Evolutionary conservation across 164 flowering plant genomes (phyloP).

Genomic region (Tetracentron sinense): DNA sequence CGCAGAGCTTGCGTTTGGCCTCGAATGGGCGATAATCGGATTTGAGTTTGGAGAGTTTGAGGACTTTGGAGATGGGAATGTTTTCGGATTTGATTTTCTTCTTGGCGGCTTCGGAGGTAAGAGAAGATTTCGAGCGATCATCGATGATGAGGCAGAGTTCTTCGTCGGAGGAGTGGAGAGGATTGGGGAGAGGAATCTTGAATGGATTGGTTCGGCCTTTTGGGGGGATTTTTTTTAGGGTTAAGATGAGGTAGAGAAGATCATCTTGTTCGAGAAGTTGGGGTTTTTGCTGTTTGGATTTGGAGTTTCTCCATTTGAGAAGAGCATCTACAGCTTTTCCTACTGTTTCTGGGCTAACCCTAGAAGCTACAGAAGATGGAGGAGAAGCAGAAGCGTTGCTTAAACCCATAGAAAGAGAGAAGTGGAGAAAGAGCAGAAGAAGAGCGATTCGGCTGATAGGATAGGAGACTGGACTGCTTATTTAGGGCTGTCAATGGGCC

Average conservation of each 20-base stretch:
- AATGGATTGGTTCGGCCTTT: slow-evolving; percentile 45
- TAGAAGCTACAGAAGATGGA: slow-evolving; percentile 9
- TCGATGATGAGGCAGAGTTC: slow-evolving; percentile 69
- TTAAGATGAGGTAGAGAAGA: slow-evolving; percentile 57
- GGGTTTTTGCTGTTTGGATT: slow-evolving; percentile 39
- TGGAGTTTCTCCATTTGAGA: slow-evolving; percentile 50
- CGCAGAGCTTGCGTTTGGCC: slow-evolving; percentile 45
- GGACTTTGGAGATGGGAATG: slow-evolving; percentile 34
- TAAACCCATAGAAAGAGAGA: not conserved
- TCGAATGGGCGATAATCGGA: slow-evolving; percentile 35
- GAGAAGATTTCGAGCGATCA: slow-evolving; percentile 42
- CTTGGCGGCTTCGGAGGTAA: slow-evolving; percentile 47
- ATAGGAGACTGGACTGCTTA: too few species aligned
- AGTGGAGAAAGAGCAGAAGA: too few species aligned
- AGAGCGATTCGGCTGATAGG: too few species aligned
- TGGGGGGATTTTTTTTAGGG: slow-evolving; percentile 75
- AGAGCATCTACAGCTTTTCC: slow-evolving; percentile 51
- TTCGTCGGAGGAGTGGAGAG: slow-evolving; percentile 34
- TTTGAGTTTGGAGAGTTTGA: slow-evolving; percentile 38
- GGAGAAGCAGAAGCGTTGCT: not conserved
- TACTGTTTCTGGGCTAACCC: slow-evolving; percentile 2
- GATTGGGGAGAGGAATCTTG: slow-evolving; percentile 65
- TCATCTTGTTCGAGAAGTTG: slow-evolving; percentile 65
- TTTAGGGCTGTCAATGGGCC: too few species aligned
- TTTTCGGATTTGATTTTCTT: slow-evolving; percentile 45